Base-by-base conservation (phyloP, 2,329 filamentous ascomycete species). In the Verticillium isaacii region DNA sequence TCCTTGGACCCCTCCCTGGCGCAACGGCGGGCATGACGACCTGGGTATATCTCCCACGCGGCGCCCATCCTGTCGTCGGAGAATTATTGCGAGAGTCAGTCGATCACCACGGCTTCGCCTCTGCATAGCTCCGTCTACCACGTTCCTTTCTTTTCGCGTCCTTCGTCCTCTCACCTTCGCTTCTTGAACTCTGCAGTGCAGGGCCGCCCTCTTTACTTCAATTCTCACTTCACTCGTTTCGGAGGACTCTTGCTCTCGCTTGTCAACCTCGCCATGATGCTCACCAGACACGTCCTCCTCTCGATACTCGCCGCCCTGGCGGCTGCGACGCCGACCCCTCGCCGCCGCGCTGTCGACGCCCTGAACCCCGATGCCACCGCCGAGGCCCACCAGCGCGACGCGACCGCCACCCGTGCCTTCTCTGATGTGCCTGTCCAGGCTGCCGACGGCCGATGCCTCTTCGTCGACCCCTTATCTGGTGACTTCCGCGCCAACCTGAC, bases 401-500 rank as follows among this genome's bases (percentile, higher is more conserved):
- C 72, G 60, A 73, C 73, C 8, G 79, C 79, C 56, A 80, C 75
- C 2, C 74, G 79, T 9, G 77, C 77, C 32, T 76, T 80, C 58
- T 76, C 78, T 32, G 69, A 77, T 57, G 71, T 79, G n/a, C 73
- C 76, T 58, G 80, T 82, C 71, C 75, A 74, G 68, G 79, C 78
- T 0, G 72, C 76, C 1, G 74, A 78, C 57, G 79, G 78, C 32
- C 72, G 70, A 60, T 82, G 79, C 57, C 75, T 82, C 56, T 79
- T 77, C 59, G 78, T 82, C 19, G 77, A 82, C 66, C 69, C 73
- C 60, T 71, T 81, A 5, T 81, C 78, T 1, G 80, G 79, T 19
- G 79, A 82, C 67, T 81, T 79, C 62, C 75, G 79, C 14, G 78
- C 75, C 60, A 82, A 82, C 68, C 65, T 83, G 61, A 79, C 77